phyloP scores from a whole-genome alignment of 2,329 filamentous ascomycete species.

The Teratosphaeria epicoccoides region DNA sequence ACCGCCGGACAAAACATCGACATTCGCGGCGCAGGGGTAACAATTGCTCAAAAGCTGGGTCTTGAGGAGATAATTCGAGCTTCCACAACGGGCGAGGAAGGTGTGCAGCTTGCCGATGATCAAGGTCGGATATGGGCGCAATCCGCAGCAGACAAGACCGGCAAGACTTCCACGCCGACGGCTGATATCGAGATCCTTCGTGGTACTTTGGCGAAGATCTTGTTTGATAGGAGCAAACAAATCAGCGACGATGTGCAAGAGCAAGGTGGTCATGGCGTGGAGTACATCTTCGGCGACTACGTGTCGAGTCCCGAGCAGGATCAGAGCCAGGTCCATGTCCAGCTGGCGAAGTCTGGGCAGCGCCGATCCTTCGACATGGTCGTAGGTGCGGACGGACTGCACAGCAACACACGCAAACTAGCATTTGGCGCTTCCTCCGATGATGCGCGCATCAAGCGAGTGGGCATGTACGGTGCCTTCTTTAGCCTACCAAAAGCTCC shows the following conservation, averaged over 20 bases:
- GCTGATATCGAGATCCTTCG: slow-evolving; percentile 25
- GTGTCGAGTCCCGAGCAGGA: slow-evolving; percentile 16
- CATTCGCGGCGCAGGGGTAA: slow-evolving; percentile 20
- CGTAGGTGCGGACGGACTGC: slow-evolving; percentile 25
- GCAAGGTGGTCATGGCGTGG: slow-evolving; percentile 17
- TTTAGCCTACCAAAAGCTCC: slow-evolving; percentile 19
- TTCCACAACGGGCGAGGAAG: slow-evolving; percentile 19
- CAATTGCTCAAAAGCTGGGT: slow-evolving; percentile 21
- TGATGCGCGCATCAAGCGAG: slow-evolving; percentile 5
- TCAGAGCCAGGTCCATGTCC: slow-evolving; percentile 15
- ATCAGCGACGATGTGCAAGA: slow-evolving; percentile 13
- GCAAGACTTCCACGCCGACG: slow-evolving; percentile 19
- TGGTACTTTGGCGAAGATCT: slow-evolving; percentile 17
- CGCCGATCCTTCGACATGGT: slow-evolving; percentile 18
- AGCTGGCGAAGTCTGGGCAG: slow-evolving; percentile 16
- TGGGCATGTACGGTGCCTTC: slow-evolving; percentile 24
- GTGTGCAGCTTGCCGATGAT: slow-evolving; percentile 20
- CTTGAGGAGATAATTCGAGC: slow-evolving; percentile 18
- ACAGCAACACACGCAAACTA: slow-evolving; percentile 18
- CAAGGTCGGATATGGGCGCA: slow-evolving; percentile 12
- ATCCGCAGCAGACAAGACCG: slow-evolving; percentile 17
- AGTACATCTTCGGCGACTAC: slow-evolving; percentile 22
- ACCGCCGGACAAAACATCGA: slow-evolving; percentile 25
- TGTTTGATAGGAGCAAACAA: slow-evolving; percentile 12
- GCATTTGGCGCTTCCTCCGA: slow-evolving; percentile 19